Evolutionary conservation across 306 rosid species (phyloP), one percentile per base, ranked within the genome.

Genomic region (Fragaria ananassa): DNA sequence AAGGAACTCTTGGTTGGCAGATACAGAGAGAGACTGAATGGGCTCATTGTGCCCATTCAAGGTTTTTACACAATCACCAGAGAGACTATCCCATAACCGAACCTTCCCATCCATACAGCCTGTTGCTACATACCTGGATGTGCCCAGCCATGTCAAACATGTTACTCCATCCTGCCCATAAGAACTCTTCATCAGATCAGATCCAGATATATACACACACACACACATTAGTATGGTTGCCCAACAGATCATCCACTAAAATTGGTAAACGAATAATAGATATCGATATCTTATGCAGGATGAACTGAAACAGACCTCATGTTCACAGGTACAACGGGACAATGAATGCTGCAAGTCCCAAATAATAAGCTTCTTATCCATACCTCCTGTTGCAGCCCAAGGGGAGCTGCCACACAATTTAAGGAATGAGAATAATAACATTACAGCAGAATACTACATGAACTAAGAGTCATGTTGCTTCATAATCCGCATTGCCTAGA

Each of bases 331-430:
- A 68, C 81, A 76, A 65, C 97, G 96, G 51, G 96, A 77, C 13
- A 70, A 46, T 1, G 94, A 88, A 71, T 88, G 92, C 82, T 84
- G 93, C 75, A 95, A 53, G 80, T 92, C 97, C 99, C 97, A 92
- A 60, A 95, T 84, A 45, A 83, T 47, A 63, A 95, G 87, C 81
- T 85, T 92, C 12, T 74, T 57, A 80, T 95, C 99, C 97, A 95
- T 78, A 76, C 97, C 61, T 47, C 99, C 99, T 69, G 90, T 82
- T 63, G 93, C 97, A 19, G 87, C 96, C 99, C 96, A 90, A 15
- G 84, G 76, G 74, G 68, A 85, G 82, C 99, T 92, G 78, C 72
- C 45, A 56, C 70, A 82, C 68, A 77, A 78, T 82, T 76, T 27
- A 54, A 76, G 75, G 67, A 49, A 83, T 45, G 46, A 75, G 65